phyloP scores from a whole-genome alignment of 345 rosid genomes.

The Tarenaya hassleriana region DNA sequence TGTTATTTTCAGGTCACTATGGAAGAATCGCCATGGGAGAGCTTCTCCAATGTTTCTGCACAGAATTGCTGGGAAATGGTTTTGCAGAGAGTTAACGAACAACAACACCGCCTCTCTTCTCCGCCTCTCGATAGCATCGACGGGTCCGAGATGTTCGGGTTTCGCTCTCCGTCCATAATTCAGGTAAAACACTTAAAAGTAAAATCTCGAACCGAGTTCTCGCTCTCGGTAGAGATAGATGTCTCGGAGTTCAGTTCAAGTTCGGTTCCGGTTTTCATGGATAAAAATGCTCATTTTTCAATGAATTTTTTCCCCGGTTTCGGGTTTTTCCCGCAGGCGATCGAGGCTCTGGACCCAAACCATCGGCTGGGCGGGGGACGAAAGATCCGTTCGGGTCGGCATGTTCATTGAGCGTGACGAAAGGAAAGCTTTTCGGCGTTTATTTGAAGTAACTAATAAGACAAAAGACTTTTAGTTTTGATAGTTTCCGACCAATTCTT shows the following conservation, averaged over 20 bases:
- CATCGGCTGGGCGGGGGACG: conserved; percentile 59
- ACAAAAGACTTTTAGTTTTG: no score
- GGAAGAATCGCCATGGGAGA: conserved; percentile 55
- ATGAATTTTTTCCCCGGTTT: neutral
- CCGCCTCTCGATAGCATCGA: conserved; percentile 33
- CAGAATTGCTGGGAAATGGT: conserved; percentile 92
- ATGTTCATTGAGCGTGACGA: conserved; percentile 24
- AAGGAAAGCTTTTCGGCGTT: conserved; percentile 34
- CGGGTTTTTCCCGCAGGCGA: conserved; percentile 38
- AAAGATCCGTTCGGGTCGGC: conserved; percentile 24
- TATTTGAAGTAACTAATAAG: conserved; percentile 31
- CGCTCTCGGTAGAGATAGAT: no score
- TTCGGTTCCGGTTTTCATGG: no score
- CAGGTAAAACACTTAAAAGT: conserved; percentile 46
- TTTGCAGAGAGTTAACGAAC: conserved; percentile 37
- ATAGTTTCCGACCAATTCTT: conserved; percentile 8
- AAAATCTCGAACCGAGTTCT: no score
- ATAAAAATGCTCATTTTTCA: no score
- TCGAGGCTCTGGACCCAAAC: conserved; percentile 74
- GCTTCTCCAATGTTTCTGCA: conserved; percentile 47
- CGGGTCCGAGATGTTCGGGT: conserved; percentile 87
- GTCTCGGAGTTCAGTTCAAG: no score
- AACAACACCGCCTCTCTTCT: conserved; percentile 32
- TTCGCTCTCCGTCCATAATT: conserved; percentile 50
- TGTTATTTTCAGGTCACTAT: conserved; percentile 60